Evolutionary conservation across 2,329 filamentous ascomycete genomes (phyloP).

Genomic region (Penicillium sp.): DNA sequence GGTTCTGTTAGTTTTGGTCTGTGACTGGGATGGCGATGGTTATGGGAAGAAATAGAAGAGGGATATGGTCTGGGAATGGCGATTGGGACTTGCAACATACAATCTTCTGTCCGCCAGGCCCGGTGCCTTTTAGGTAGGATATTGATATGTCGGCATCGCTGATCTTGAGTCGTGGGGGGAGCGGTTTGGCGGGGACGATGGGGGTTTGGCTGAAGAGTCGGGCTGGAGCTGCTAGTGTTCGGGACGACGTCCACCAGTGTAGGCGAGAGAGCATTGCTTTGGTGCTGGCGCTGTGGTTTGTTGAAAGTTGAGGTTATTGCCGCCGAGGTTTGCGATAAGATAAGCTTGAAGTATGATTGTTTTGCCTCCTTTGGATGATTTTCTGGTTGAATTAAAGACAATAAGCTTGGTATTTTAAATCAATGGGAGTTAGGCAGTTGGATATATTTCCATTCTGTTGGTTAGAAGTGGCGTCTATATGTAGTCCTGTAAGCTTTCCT

Average conservation of each 20-base stretch:
- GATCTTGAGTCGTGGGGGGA: constrained; percentile 69
- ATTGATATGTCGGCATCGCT: constrained; percentile 73
- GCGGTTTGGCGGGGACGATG: constrained; percentile 43
- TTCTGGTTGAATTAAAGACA: neutral
- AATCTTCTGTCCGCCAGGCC: constrained; percentile 93
- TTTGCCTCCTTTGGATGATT: neutral
- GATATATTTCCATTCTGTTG: neutral
- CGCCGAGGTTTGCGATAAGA: constrained; percentile 12
- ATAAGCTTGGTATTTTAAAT: neutral
- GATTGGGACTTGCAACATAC: constrained; percentile 38
- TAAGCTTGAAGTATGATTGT: constrained; percentile 3
- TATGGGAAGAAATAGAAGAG: no score
- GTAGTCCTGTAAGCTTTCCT: neutral
- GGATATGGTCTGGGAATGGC: no score
- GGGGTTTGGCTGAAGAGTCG: constrained; percentile 22
- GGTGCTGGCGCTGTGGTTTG: neutral
- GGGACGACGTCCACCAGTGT: neutral
- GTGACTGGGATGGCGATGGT: no score
- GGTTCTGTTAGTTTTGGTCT: neutral
- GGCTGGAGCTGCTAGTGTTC: neutral
- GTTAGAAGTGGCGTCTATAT: neutral
- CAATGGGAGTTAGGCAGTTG: neutral
- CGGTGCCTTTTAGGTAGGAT: constrained; percentile 78
- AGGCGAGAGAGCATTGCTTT: constrained; percentile 8
- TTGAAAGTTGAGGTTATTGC: neutral